phyloP scores from a whole-genome alignment of 1,284 basidiomycete species.

The Rhodotorula mucilaginosa region DNA sequence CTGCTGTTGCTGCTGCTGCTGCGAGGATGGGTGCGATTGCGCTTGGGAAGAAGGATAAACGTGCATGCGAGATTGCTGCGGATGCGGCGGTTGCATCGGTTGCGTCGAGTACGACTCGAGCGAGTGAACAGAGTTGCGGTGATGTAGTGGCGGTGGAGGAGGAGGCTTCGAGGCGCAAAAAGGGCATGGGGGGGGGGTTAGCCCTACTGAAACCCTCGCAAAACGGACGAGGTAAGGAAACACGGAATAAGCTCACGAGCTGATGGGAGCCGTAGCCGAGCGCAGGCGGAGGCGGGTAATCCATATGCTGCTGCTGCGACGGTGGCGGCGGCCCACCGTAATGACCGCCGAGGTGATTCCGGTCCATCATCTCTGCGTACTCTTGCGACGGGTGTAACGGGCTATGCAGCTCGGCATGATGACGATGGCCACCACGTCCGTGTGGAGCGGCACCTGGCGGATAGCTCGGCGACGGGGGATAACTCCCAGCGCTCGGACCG shows the following conservation, averaged over 20 bases:
- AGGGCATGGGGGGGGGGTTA: neutral
- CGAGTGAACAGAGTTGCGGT: constrained; percentile 11
- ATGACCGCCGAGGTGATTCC: constrained; percentile 6
- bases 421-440: neutral
- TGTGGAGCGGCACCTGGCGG: neutral
- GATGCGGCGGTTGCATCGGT: neutral
- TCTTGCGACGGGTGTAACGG: constrained; percentile 28
- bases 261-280: constrained; percentile 26
- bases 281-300: constrained; percentile 27
- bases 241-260: neutral
- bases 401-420: constrained; percentile 10
- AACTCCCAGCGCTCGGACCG: constrained; percentile 4
- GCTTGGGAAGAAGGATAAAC: no score
- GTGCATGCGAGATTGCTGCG: neutral
- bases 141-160: constrained; percentile 7
- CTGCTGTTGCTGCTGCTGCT: neutral
- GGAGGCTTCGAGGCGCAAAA: neutral
- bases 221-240: neutral
- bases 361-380: constrained; percentile 37
- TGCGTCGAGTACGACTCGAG: constrained; percentile 25
- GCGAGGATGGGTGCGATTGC: neutral
- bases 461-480: constrained; percentile 21
- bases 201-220: neutral
- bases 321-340: constrained; percentile 6
- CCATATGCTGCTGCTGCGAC: neutral